phyloP scores from a whole-genome alignment of 140 eudicot species.

The Flaveria floridana region DNA sequence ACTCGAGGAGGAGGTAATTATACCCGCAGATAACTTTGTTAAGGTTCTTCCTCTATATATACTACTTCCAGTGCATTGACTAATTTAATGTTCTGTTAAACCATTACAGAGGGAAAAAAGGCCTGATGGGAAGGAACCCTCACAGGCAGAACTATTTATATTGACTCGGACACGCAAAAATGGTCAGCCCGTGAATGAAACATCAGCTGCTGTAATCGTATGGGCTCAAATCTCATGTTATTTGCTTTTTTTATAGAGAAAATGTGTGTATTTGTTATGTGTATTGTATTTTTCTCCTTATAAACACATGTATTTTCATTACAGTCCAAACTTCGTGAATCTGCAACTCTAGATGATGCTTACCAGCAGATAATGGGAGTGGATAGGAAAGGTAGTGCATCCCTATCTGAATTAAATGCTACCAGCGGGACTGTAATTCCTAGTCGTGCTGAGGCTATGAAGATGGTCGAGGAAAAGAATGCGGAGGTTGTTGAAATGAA shows the following conservation, averaged over 20 bases:
- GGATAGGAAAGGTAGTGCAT: slow-evolving; percentile 36
- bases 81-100: slow-evolving; percentile 11
- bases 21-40: neutral
- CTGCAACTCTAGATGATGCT: slow-evolving; percentile 36
- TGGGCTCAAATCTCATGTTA: slow-evolving; percentile 19
- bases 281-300: neutral
- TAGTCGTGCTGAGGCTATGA: slow-evolving; percentile 45
- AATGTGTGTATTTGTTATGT: neutral
- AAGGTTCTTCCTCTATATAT: slow-evolving; percentile 4
- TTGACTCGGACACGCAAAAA: slow-evolving; percentile 58
- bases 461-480: slow-evolving; percentile 45
- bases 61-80: slow-evolving; percentile 2
- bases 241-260: neutral
- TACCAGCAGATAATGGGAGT: slow-evolving; percentile 38
- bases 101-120: slow-evolving; percentile 42
- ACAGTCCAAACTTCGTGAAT: slow-evolving; percentile 50
- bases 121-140: slow-evolving; percentile 56
- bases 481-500: slow-evolving; percentile 54
- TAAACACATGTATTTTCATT: slow-evolving; percentile 14
- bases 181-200: slow-evolving; percentile 58
- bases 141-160: slow-evolving; percentile 53
- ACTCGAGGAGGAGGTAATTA: slow-evolving; percentile 53
- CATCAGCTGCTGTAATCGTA: slow-evolving; percentile 44
- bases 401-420: slow-evolving; percentile 29
- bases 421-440: slow-evolving; percentile 29